phyloP scores from a whole-genome alignment of 768 basidiomycete genomes.

The Hericium rajendrae region DNA sequence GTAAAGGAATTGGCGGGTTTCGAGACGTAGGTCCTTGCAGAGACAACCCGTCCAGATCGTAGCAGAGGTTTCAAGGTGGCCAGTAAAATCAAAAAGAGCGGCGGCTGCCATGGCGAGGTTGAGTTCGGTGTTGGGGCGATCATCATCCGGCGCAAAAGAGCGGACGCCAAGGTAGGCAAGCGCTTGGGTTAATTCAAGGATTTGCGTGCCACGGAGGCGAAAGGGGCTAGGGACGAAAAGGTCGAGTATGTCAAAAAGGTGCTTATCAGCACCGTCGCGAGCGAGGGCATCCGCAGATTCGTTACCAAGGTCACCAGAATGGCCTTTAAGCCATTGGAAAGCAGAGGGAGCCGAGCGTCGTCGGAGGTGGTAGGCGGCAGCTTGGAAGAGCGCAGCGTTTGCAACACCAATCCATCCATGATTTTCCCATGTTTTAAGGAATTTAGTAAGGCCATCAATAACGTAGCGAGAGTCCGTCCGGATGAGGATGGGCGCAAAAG shows the following conservation, averaged over 20 bases:
- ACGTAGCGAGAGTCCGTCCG: conserved; percentile 18
- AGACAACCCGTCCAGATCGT: neutral
- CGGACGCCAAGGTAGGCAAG: no score
- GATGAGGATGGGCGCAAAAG: conserved; percentile 6
- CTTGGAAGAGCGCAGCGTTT: neutral
- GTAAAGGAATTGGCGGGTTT: no score
- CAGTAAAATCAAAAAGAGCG: neutral
- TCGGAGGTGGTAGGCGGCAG: neutral
- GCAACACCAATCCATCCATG: neutral
- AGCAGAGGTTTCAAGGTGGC: neutral
- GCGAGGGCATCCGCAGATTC: conserved; percentile 4
- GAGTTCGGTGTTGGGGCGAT: no score
- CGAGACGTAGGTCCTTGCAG: no score
- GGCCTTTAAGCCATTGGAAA: conserved; percentile 14
- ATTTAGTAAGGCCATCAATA: conserved; percentile 15
- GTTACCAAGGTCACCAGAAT: conserved; percentile 1
- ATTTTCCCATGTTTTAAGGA: conserved; percentile 7
- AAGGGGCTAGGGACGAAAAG: neutral
- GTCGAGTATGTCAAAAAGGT: neutral
- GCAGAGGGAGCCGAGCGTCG: neutral
- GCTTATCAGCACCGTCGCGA: neutral
- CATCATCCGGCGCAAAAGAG: no score
- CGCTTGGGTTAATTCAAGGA: no score
- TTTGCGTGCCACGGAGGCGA: neutral
- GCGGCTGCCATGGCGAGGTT: neutral